phyloP scores from a whole-genome alignment of 2,329 filamentous ascomycete species.

The Cytospora piceae region DNA sequence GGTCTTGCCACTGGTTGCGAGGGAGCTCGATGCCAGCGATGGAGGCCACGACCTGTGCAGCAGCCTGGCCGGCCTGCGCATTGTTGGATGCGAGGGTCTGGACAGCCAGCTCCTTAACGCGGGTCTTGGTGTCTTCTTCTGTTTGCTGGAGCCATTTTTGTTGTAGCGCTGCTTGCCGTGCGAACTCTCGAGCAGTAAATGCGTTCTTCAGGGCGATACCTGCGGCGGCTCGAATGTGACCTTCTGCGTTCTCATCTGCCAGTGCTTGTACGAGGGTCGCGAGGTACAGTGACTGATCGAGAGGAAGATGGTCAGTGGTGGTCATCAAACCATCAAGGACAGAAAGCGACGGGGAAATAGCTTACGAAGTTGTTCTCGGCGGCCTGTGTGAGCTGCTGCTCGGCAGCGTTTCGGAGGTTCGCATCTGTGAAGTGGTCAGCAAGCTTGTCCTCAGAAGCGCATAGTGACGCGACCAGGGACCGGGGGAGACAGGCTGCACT shows the following conservation, averaged over 20 bases:
- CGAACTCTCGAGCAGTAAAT: constrained; percentile 89
- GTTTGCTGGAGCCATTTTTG: constrained; percentile 89
- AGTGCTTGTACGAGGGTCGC: constrained; percentile 91
- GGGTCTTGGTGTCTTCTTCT: constrained; percentile 78
- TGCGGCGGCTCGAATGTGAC: constrained; percentile 88
- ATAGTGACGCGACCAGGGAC: constrained; percentile 30
- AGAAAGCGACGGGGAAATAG: constrained; percentile 36
- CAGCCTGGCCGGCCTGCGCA: constrained; percentile 81
- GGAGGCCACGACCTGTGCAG: constrained; percentile 92
- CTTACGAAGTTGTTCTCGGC: constrained; percentile 93
- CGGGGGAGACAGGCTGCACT: constrained; percentile 27
- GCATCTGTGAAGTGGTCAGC: constrained; percentile 67
- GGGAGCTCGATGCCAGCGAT: constrained; percentile 95
- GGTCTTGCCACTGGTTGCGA: constrained; percentile 87
- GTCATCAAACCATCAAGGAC: constrained; percentile 14
- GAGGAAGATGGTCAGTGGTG: constrained; percentile 25
- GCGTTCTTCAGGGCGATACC: constrained; percentile 98
- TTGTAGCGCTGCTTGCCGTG: constrained; percentile 87
- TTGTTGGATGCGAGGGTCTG: constrained; percentile 82
- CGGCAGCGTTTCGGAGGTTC: constrained; percentile 83
- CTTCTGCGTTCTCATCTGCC: constrained; percentile 83
- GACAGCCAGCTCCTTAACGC: constrained; percentile 88
- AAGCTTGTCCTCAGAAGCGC: constrained; percentile 29
- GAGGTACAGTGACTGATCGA: constrained; percentile 80
- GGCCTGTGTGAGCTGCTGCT: constrained; percentile 91